Evolutionary conservation across 2,329 filamentous ascomycete species (phyloP).

Genomic region (Fusarium concolor): DNA sequence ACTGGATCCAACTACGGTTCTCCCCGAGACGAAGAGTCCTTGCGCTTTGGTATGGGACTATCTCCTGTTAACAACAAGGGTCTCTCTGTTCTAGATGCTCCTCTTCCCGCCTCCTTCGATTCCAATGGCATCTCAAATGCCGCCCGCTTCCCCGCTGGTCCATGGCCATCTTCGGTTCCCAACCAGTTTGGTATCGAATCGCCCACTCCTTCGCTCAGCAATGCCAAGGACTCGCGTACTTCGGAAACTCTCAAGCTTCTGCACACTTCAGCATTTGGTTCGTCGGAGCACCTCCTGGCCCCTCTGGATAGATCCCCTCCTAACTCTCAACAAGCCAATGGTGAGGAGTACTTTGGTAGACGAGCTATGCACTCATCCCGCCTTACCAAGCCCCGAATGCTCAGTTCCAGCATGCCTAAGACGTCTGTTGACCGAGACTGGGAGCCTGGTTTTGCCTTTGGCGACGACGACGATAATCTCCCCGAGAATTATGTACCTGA

Average conservation of each 20-base stretch:
- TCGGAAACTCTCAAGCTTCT: slow-evolving; percentile 73
- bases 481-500: slow-evolving; percentile 76
- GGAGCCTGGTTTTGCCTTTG: slow-evolving; percentile 77
- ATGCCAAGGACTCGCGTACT: slow-evolving; percentile 69
- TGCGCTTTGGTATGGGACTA: slow-evolving; percentile 75
- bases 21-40: slow-evolving; percentile 74
- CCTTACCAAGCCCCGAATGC: slow-evolving; percentile 73
- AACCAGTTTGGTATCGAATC: slow-evolving; percentile 91
- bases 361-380: slow-evolving; percentile 77
- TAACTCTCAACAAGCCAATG: slow-evolving; percentile 63
- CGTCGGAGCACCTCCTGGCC: slow-evolving; percentile 71
- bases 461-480: slow-evolving; percentile 75
- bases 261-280: slow-evolving; percentile 75
- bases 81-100: slow-evolving; percentile 92
- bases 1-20: slow-evolving; percentile 79
- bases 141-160: slow-evolving; percentile 80
- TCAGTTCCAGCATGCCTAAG: slow-evolving; percentile 76
- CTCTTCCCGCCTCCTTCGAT: slow-evolving; percentile 93
- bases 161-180: slow-evolving; percentile 91
- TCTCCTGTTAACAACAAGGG: slow-evolving; percentile 79
- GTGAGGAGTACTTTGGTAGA: slow-evolving; percentile 75
- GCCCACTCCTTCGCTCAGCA: slow-evolving; percentile 78
- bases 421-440: slow-evolving; percentile 73
- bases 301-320: slow-evolving; percentile 61
- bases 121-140: slow-evolving; percentile 95